Percentiles rank a stretch among this genome's conserved stretches.
phyloP scores from a whole-genome alignment of 768 basidiomycete species.

The Psilocybe tampanensis region DNA sequence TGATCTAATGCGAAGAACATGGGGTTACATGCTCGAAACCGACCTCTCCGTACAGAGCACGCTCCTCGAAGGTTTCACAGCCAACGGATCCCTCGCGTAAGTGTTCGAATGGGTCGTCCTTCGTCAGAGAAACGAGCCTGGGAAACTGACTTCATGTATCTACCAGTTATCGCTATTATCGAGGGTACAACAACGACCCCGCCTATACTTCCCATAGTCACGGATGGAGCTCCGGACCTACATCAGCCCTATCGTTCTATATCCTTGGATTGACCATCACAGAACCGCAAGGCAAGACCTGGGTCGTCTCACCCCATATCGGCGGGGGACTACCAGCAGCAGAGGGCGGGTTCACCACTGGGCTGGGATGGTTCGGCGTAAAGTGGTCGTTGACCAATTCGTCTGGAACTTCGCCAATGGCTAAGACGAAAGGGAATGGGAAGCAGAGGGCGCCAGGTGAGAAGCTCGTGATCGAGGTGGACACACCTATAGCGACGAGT shows the following conservation, averaged over 20 bases:
- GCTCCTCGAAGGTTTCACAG: conserved; percentile 59
- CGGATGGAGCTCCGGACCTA: conserved; percentile 62
- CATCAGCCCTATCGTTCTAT: conserved; percentile 58
- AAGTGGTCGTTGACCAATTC: conserved; percentile 36
- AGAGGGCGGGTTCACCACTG: conserved; percentile 56
- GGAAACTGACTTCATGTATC: too few species aligned
- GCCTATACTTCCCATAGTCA: conserved; percentile 63
- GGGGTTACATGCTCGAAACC: conserved; percentile 64
- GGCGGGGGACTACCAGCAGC: conserved; percentile 39
- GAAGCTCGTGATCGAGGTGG: background rate
- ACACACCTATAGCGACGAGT: background rate
- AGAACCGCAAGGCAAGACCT: conserved; percentile 46
- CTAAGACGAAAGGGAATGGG: background rate
- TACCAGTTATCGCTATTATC: conserved; percentile 50
- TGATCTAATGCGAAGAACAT: conserved; percentile 53
- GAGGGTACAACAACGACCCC: conserved; percentile 59
- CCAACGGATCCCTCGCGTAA: conserved; percentile 56
- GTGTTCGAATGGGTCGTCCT: conserved; percentile 5
- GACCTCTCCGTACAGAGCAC: conserved; percentile 58
- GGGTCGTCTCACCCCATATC: conserved; percentile 50
- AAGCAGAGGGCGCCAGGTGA: background rate
- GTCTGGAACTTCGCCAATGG: background rate
- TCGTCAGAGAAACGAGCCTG: too few species aligned
- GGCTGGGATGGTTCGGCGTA: conserved; percentile 52
- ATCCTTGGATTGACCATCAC: conserved; percentile 56